Base-by-base conservation (phyloP, 257 asterid genomes). In the Solanum rostratum region DNA sequence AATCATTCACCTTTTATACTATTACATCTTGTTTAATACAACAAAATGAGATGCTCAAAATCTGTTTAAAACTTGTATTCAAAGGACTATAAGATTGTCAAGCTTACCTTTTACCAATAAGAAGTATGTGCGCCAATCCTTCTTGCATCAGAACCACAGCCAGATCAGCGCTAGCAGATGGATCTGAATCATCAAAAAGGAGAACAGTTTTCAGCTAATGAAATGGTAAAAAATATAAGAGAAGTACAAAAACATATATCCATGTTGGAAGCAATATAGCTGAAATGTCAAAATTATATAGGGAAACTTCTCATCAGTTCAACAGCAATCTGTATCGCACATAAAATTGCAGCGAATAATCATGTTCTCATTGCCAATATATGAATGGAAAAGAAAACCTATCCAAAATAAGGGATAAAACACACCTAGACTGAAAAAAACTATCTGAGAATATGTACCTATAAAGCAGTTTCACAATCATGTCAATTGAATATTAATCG, bases 121-220 rank as follows among this genome's bases (percentile, higher is more conserved):
- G 98, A 43, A 96, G 87, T 84, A 96, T 88, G 88, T 95, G 91
- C 39, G 97, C 96, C 84, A 95, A 87, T 37, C 99, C 99, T 91
- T 96, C 99, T 91, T 96, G 99, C 98, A 96, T 93, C 89, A 96
- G 88, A 88, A 96, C 92, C 86, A 96, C 94, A 52, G 97, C 98
- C 87, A 96, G 86, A 88, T 96, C 98, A 14, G 99, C 99, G 57
- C 98, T 92, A 41, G 97, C 98, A 84, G 93, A 89, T n/a, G 98
- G 98, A 88, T 95, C 99, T 96, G 85, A 81, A 82, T 62, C 83
- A 88, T 79, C 82, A 54, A 27, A 88, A 80, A 59, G 83, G 53
- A 11, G 83, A 65, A 84, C 59, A 84, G 68, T 19, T 80, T 88
- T 87, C 80, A 91, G 86, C 78, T 49, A 33, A 46, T 46, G 43